Percentiles rank a stretch among this genome's conserved stretches.
These are phyloP conservation scores for Kodamaea kaohsiungensis DNA, from an alignment of 805 yeast species.

Conservation along the genomic window DNA sequence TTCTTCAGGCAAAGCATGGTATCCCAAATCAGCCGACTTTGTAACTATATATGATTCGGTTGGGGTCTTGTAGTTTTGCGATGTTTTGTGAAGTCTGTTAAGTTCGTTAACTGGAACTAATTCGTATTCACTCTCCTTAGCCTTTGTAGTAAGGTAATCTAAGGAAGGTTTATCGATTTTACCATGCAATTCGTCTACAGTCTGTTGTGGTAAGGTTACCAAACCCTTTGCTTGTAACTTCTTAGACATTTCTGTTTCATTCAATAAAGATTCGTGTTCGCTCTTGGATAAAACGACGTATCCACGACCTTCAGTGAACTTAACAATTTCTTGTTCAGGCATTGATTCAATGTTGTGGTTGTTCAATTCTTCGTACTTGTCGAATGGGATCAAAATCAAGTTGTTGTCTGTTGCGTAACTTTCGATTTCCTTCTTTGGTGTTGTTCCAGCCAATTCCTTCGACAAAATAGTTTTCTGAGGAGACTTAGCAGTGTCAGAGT, in stretches of 20 bases:
- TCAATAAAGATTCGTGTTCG: conserved; percentile 29
- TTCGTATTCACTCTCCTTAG: conserved; percentile 13
- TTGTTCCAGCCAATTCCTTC: conserved; percentile 15
- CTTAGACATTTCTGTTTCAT: conserved; percentile 37
- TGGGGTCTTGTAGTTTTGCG: conserved; percentile 21
- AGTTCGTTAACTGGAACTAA: conserved; percentile 15
- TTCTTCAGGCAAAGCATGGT: conserved; percentile 11
- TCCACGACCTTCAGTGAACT: conserved; percentile 26
- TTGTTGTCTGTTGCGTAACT: conserved; percentile 36
- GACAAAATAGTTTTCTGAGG: conserved; percentile 14
- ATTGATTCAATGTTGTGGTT: conserved; percentile 25
- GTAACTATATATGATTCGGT: conserved; percentile 24
- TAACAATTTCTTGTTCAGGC: conserved; percentile 24
- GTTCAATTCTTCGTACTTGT: conserved; percentile 30
- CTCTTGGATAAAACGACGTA: conserved; percentile 25
- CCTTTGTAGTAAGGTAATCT: conserved; percentile 20
- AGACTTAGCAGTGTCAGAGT: conserved; percentile 13
- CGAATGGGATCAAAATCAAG: conserved; percentile 31
- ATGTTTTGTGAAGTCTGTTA: conserved; percentile 16
- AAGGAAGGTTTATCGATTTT: conserved; percentile 22
- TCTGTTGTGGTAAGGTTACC: conserved; percentile 30
- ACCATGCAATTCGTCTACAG: conserved; percentile 17
- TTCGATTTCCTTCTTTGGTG: conserved; percentile 26
- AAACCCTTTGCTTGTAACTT: conserved; percentile 32
- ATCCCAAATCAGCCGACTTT: conserved; percentile 20